Evolutionary conservation across 2,329 filamentous ascomycete species (phyloP).

Genomic region (Aureobasidium sp.): DNA sequence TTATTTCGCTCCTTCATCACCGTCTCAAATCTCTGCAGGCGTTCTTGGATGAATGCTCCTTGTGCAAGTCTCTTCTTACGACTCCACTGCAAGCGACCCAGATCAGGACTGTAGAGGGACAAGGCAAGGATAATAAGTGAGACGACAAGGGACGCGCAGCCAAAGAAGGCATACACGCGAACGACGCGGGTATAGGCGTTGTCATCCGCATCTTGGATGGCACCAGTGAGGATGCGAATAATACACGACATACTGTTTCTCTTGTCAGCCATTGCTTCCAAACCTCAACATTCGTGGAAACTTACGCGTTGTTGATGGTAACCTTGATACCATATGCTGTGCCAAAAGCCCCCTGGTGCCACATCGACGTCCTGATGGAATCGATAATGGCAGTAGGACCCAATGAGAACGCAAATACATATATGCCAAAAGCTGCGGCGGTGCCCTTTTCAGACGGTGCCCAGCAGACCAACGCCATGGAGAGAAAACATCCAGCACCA

Average conservation of each 20-base stretch:
- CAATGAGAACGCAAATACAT: slow-evolving; percentile 46
- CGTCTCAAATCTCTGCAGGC: slow-evolving; percentile 35
- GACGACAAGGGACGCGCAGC: slow-evolving; percentile 41
- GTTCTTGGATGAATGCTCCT: slow-evolving; percentile 36
- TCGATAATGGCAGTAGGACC: slow-evolving; percentile 54
- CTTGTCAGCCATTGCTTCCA: background rate
- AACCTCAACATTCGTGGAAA: background rate
- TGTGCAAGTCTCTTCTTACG: slow-evolving; percentile 43
- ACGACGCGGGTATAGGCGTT: slow-evolving; percentile 49
- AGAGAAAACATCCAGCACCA: slow-evolving; percentile 42
- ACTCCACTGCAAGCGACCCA: slow-evolving; percentile 50
- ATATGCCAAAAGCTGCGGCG: slow-evolving; percentile 52
- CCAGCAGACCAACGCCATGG: slow-evolving; percentile 49
- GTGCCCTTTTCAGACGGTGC: slow-evolving; percentile 42
- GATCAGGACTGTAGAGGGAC: slow-evolving; percentile 32
- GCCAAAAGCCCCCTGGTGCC: slow-evolving; percentile 52
- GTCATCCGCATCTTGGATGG: slow-evolving; percentile 50
- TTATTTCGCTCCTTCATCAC: slow-evolving; percentile 31
- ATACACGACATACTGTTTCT: slow-evolving; percentile 49
- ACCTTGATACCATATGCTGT: slow-evolving; percentile 53
- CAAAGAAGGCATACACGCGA: slow-evolving; percentile 48
- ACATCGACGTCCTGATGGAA: slow-evolving; percentile 51
- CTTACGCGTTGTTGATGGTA: slow-evolving; percentile 50
- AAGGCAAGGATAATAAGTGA: slow-evolving; percentile 32
- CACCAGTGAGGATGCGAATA: slow-evolving; percentile 48